Evolutionary conservation across 2,329 filamentous ascomycete genomes (phyloP), one percentile per base, ranked within the genome.

Genomic region (Scedosporium dehoogii): DNA sequence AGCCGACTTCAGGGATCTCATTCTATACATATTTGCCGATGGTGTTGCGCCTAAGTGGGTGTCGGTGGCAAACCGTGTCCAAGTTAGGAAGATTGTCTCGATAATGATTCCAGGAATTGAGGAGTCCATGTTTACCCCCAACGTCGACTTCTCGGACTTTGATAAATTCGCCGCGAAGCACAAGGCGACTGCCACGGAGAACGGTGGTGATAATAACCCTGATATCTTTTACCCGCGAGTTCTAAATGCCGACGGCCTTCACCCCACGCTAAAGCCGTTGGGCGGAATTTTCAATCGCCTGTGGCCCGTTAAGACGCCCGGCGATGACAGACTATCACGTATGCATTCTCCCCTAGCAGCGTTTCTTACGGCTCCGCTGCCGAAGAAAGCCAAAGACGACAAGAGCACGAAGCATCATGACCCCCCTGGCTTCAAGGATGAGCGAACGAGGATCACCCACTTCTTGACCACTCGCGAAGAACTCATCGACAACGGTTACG

Each of bases 61-160:
- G 55, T 79, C 81, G 55, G 80, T 89, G 58, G 78, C 78, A 64
- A 81, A 89, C 68, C 80, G 86, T 56, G 81, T 83, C 5, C 79
- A 85, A 63, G 85, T 89, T 68, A 78, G 85, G 66, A 96, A 94
- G 75, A 88, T 96, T 33, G 92, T 97, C 33, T 84, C 90, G 48
- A 78, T 99, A 67, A 93, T 97, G 89, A 86, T 97, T 10, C 94
- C 94, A 10, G 94, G 94, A 0, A 76, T 99, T 25, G 93, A 97
- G 71, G 84, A 91, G 69, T 89, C 86, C 65, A 94, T 97, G 89
- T 96, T 97, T 75, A 81, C 84, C 12, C 58, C 56, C 41, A 71
- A 74, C 44, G 78, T 81, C 44, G 75, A 85, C 66, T 81, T 80
- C 58, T 70, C 74, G 9, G 74, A 70, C 1, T 84, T 80, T 68